phyloP scores from a whole-genome alignment of 2,329 filamentous ascomycete species.

The Colletotrichum camelliae region DNA sequence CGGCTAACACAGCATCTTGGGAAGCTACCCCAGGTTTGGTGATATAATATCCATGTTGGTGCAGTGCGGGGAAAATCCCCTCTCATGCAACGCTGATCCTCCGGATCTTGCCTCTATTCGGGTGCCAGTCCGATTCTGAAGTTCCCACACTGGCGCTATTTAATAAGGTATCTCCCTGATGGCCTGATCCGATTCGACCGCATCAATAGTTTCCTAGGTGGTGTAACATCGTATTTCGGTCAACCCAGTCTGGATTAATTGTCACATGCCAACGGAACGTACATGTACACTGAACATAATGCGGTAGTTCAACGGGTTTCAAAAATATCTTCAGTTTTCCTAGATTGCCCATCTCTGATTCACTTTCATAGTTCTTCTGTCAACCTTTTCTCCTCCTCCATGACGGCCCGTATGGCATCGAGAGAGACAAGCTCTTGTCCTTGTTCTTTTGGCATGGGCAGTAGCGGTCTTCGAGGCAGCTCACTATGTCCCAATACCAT shows the following conservation, averaged over 20 bases:
- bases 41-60: neutral
- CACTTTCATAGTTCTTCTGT: rapidly evolving
- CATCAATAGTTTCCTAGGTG: neutral
- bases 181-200: neutral
- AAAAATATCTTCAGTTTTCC: neutral
- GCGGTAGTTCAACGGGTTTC: rapidly evolving
- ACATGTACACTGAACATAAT: neutral
- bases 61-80: neutral
- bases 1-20: neutral
- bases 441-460: neutral
- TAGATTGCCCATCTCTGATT: neutral
- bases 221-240: neutral
- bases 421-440: neutral
- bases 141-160: neutral
- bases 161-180: neutral
- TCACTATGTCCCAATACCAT: neutral
- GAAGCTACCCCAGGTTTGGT: neutral
- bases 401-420: neutral
- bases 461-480: neutral
- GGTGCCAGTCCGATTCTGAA: neutral
- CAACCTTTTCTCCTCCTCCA: neutral
- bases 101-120: neutral
- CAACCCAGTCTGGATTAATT: neutral
- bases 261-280: neutral
- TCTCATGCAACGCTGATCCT: neutral